These are phyloP conservation scores for Tylopilus cervinicoccineus DNA, from an alignment of 768 basidiomycete genomes.

Conservation along the genomic window DNA sequence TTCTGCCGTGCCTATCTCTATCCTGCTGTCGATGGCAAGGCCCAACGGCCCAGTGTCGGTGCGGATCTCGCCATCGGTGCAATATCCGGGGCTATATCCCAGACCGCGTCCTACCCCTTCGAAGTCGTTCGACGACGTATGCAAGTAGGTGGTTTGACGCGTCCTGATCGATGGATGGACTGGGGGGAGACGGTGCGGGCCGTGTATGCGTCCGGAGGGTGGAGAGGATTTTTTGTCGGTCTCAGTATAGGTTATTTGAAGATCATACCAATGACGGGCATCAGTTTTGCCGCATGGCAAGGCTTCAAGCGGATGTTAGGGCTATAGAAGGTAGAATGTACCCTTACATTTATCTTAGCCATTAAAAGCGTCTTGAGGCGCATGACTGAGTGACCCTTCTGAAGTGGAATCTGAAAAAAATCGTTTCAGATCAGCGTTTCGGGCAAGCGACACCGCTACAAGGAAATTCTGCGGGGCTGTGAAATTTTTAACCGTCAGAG, in stretches of 20 bases:
- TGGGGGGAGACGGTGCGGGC: slow-evolving; percentile 71
- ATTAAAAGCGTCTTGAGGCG: neutral
- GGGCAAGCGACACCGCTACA: neutral
- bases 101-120: slow-evolving; percentile 92
- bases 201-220: slow-evolving; percentile 68
- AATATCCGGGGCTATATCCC: slow-evolving; percentile 76
- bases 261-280: slow-evolving; percentile 93
- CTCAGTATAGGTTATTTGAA: slow-evolving; percentile 90
- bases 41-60: slow-evolving; percentile 37
- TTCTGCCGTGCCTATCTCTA: slow-evolving; percentile 60
- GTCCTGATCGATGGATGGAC: slow-evolving; percentile 70
- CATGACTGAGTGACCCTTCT: neutral
- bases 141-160: slow-evolving; percentile 89
- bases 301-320: slow-evolving; percentile 28
- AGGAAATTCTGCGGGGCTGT: neutral
- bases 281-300: slow-evolving; percentile 92
- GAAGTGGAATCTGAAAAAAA: neutral
- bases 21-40: slow-evolving; percentile 41
- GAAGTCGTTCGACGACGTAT: slow-evolving; percentile 89
- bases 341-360: neutral
- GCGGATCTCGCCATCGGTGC: slow-evolving; percentile 84
- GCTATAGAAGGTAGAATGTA: slow-evolving; percentile 21
- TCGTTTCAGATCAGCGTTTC: neutral
- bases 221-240: slow-evolving; percentile 89
- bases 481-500: neutral